Evolutionary conservation across 768 basidiomycete species (phyloP).

Genomic region (Boletellus ananiceps): DNA sequence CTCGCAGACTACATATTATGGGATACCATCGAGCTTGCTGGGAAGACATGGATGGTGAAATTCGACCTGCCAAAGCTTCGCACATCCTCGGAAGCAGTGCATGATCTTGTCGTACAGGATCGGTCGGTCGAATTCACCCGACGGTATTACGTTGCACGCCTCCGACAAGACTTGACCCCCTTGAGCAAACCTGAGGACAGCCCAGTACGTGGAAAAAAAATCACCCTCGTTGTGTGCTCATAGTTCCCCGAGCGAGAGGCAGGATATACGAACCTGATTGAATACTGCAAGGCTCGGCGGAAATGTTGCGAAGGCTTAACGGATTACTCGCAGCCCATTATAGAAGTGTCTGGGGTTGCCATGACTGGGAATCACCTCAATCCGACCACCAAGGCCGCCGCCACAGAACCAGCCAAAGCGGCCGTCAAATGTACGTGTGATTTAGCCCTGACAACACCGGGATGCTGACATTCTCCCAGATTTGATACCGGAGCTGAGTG

Average conservation of each 20-base stretch:
- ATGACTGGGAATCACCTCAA: constrained; percentile 54
- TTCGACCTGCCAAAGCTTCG: constrained; percentile 39
- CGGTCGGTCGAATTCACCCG: constrained; percentile 71
- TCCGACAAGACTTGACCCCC: constrained; percentile 68
- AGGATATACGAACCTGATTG: constrained; percentile 55
- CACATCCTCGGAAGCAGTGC: constrained; percentile 33
- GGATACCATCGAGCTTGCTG: constrained; percentile 53
- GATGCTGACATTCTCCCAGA: constrained; percentile 42
- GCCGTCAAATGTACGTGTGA: constrained; percentile 56
- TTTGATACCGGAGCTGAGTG: constrained; percentile 80
- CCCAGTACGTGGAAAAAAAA: constrained; percentile 41
- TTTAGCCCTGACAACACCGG: constrained; percentile 17
- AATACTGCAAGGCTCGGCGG: constrained; percentile 59
- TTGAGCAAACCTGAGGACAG: constrained; percentile 65
- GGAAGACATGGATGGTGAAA: constrained; percentile 46
- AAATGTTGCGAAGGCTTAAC: constrained; percentile 60
- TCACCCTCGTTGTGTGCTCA: constrained; percentile 1
- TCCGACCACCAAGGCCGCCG: constrained; percentile 42
- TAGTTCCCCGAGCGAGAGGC: constrained; percentile 49
- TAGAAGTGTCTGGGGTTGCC: constrained; percentile 59
- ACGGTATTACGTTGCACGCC: constrained; percentile 52
- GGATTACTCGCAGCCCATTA: constrained; percentile 62
- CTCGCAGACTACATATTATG: constrained; percentile 55
- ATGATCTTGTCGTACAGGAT: constrained; percentile 72
- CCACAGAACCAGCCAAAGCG: constrained; percentile 34